Evolutionary conservation across 192 early-diverging fungal genomes (phyloP).

Genomic region (Radiomyces spectabilis): DNA sequence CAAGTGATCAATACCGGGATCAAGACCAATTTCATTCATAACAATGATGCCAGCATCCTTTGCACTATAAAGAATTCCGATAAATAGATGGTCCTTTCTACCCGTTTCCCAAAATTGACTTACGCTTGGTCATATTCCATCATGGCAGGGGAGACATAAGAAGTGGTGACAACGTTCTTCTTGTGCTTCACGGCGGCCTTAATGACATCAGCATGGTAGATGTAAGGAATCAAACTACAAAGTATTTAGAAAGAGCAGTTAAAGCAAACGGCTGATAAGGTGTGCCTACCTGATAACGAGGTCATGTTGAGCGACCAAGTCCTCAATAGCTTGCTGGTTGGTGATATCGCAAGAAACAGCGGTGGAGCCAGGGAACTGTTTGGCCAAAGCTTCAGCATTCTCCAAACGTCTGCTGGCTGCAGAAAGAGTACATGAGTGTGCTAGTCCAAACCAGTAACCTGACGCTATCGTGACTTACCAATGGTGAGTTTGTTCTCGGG

Average conservation of each 20-base stretch:
- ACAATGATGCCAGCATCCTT: conserved; percentile 82
- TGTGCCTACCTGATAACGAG: conserved; percentile 69
- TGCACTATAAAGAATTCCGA: conserved; percentile 52
- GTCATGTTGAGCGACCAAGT: conserved; percentile 77
- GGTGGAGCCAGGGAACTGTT: conserved; percentile 50
- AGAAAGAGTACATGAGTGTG: background rate
- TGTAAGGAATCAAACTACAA: conserved; percentile 79
- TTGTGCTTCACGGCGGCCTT: conserved; percentile 84
- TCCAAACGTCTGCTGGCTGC: conserved; percentile 70
- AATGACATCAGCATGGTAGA: conserved; percentile 83
- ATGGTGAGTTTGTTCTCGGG: conserved; percentile 87
- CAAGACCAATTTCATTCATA: conserved; percentile 98
- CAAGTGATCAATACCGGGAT: conserved; percentile 97
- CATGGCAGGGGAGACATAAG: conserved; percentile 95
- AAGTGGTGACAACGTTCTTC: conserved; percentile 94
- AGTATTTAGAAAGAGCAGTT: conserved; percentile 21
- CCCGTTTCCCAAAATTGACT: conserved; percentile 12
- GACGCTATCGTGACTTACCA: conserved; percentile 31
- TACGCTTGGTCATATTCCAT: conserved; percentile 77
- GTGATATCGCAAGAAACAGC: conserved; percentile 75
- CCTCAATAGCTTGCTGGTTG: conserved; percentile 64
- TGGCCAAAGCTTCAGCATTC: conserved; percentile 64
- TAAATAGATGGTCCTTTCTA: too few species aligned
- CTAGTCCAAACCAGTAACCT: background rate
- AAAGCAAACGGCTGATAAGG: background rate